These are phyloP conservation scores for Fonsecaea multimorphosa DNA, from an alignment of 2,329 filamentous ascomycete species.

Conservation along the genomic window DNA sequence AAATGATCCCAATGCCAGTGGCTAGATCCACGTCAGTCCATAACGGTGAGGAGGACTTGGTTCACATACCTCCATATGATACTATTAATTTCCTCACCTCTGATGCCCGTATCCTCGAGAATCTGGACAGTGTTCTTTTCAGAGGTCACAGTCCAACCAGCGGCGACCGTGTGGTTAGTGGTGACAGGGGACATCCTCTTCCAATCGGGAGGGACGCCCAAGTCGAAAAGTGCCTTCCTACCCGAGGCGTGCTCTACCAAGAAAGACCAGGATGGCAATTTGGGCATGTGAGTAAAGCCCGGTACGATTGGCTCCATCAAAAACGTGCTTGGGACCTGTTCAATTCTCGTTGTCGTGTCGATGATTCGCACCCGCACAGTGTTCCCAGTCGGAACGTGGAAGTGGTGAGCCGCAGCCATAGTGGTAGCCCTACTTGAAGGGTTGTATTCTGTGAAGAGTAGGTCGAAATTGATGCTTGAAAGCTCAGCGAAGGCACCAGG, in stretches of 20 bases:
- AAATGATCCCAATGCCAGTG: constrained; percentile 53
- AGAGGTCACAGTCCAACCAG: constrained; percentile 14
- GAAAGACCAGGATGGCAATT: constrained; percentile 43
- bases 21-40: constrained; percentile 1
- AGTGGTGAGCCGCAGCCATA: constrained; percentile 1
- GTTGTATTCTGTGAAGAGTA: not conserved
- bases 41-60: not conserved
- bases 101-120: constrained; percentile 29
- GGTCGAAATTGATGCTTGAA: not conserved
- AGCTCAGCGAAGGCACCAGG: not conserved
- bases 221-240: constrained; percentile 45
- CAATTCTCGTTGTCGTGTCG: constrained; percentile 7
- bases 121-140: constrained; percentile 33
- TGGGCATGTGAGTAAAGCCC: not conserved
- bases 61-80: constrained; percentile 30
- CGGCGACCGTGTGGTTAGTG: not conserved
- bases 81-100: constrained; percentile 18
- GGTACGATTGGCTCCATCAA: constrained; percentile 8
- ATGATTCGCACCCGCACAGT: constrained; percentile 18
- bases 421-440: not conserved
- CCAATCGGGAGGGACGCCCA: constrained; percentile 42
- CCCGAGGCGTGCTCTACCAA: constrained; percentile 52
- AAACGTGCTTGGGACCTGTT: not conserved
- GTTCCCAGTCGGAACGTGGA: constrained; percentile 5
- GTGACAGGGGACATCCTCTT: constrained; percentile 22